Percentiles rank a stretch among this genome's conserved stretches.
Conservation (phyloP, 1,284 basidiomycete genomes). For the Moesziomyces parantarcticus region DNA sequence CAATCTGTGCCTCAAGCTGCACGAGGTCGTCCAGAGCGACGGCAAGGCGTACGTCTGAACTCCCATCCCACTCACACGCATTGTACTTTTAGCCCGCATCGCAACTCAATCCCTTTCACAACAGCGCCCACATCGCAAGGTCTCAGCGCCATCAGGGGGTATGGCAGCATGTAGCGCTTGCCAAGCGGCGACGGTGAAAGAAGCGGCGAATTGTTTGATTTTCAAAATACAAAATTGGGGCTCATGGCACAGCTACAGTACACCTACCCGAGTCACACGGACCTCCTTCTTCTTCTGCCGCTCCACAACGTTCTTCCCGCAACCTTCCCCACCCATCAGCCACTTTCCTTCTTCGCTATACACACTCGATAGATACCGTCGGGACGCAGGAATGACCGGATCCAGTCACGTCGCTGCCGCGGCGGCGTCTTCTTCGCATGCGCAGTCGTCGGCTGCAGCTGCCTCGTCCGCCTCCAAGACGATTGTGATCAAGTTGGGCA, state of each 20-base stretch:
- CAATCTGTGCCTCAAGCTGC: slow-evolving; percentile 81
- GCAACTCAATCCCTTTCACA: not conserved
- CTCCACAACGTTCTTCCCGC: slow-evolving; percentile 21
- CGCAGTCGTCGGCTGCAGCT: not conserved
- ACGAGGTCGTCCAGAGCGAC: slow-evolving; percentile 39
- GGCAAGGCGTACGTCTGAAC: slow-evolving; percentile 39
- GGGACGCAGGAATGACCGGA: slow-evolving; percentile 7
- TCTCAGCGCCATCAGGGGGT: too few species aligned
- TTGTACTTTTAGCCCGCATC: slow-evolving; percentile 19
- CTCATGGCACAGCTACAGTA: too few species aligned
- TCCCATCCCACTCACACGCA: not conserved
- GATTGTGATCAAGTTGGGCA: slow-evolving; percentile 67
- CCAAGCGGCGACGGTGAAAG: slow-evolving; percentile 16
- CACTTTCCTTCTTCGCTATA: too few species aligned
- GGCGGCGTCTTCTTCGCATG: slow-evolving; percentile 2
- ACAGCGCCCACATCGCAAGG: not conserved
- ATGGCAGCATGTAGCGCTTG: too few species aligned
- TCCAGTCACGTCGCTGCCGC: not conserved
- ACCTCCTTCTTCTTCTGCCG: slow-evolving; percentile 1
- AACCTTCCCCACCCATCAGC: too few species aligned
- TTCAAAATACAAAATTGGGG: not conserved
- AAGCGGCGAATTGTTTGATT: slow-evolving; percentile 19
- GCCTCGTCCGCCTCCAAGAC: slow-evolving; percentile 44
- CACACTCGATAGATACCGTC: too few species aligned
- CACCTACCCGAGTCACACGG: slow-evolving; percentile 29